These are phyloP conservation scores for Acorus calamus DNA, from an alignment of 106 monocot species.

Conservation along the genomic window DNA sequence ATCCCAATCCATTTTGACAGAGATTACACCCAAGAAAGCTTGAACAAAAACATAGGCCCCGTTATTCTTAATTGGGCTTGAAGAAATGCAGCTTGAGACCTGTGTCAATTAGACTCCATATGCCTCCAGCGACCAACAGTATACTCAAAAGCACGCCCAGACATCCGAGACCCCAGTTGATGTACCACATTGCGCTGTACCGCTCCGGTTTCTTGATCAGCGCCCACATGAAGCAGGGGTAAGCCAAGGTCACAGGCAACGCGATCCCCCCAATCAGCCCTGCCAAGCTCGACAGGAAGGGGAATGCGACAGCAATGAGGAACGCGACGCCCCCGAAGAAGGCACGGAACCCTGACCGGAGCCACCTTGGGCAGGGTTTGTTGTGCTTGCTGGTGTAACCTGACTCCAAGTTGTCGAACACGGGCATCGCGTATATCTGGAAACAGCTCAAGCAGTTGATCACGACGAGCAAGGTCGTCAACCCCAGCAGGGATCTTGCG, in stretches of 20 bases:
- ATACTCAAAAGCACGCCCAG: constrained; percentile 59
- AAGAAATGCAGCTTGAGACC: constrained; percentile 78
- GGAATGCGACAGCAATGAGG: constrained; percentile 60
- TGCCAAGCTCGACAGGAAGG: constrained; percentile 62
- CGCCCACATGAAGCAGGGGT: constrained; percentile 90
- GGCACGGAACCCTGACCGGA: constrained; percentile 35
- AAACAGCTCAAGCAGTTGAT: constrained; percentile 66
- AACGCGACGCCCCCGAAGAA: constrained; percentile 42
- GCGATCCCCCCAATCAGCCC: constrained; percentile 67
- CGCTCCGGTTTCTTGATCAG: constrained; percentile 51
- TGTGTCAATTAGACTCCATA: constrained; percentile 50
- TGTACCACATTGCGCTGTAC: constrained; percentile 45
- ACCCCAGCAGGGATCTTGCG: constrained; percentile 35
- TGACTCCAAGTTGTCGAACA: constrained; percentile 64
- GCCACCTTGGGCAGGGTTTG: constrained; percentile 65
- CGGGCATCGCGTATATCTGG: constrained; percentile 89
- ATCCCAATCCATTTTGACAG: too few species aligned
- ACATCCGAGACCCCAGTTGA: constrained; percentile 59
- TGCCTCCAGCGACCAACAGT: constrained; percentile 34
- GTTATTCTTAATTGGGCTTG: constrained; percentile 26
- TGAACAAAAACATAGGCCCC: too few species aligned
- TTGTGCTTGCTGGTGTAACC: constrained; percentile 50
- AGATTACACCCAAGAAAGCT: too few species aligned
- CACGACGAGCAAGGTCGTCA: constrained; percentile 53
- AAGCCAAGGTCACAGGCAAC: constrained; percentile 68